Base-by-base conservation (phyloP, 257 asterid species). In the Salvia rosmarinus region DNA sequence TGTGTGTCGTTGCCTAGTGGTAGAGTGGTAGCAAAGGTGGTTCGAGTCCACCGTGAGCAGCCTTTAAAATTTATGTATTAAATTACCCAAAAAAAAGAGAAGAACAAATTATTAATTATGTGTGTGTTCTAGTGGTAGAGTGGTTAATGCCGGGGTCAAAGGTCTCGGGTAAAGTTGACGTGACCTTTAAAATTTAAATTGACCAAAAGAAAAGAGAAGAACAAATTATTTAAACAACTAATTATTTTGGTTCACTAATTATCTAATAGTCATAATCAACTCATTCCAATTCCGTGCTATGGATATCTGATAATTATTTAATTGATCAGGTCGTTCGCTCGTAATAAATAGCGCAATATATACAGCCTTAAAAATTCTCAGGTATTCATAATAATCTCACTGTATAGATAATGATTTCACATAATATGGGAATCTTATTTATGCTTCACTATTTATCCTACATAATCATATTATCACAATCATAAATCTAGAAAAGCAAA, bases 381-480 rank as follows among this genome's bases (percentile, higher is more conserved):
- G 1, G 20, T 62, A 57, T 25, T 67, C 28, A 25, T 46, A 61
- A 51, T 63, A 65, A 71, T 42, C 70, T 65, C 21, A 52, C 1
- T 39, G 23, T 70, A 43, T 35, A 19, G 67, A 63, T 72, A 77
- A 84, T 79, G 77, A 79, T 81, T 74, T 74, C 30, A 46, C 52
- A 49, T 59, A 78, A 84, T 77, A 81, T 79, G 85, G 82, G 77
- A 68, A 52, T 80, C 81, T 76, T 35, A 79, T 75, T 82, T 70
- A 73, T 73, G 51, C 79, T 71, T 77, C 76, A 79, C 67, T 55
- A 75, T 75, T 47, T 77, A 68, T 71, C 82, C 80, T 77, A 78
- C 84, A 82, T 64, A 79, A 79, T 79, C 75, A 62, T 75, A 67
- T 64, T 71, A 70, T 74, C 59, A 65, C 77, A 67, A 78, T 77